These are phyloP conservation scores for Rhizopus sp. DNA, from an alignment of 371 early-diverging fungal genomes.

Conservation along the genomic window DNA sequence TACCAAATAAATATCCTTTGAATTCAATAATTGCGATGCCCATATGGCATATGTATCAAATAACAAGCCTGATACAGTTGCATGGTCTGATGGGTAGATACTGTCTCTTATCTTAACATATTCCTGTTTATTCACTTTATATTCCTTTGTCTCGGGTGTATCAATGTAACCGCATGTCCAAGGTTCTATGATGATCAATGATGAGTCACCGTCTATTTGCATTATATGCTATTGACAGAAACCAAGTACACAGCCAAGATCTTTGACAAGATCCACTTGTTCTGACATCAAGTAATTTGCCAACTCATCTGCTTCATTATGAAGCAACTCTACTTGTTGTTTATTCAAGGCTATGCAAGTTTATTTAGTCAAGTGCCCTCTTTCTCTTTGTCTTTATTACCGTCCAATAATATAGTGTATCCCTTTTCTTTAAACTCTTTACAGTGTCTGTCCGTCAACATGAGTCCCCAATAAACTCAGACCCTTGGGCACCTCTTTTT, in stretches of 20 bases:
- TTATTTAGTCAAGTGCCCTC: not conserved
- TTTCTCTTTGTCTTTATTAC: not conserved
- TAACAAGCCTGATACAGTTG: constrained; percentile 20
- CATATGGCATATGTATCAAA: constrained; percentile 36
- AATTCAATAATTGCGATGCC: constrained; percentile 37
- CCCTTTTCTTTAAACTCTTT: not conserved
- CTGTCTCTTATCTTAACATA: constrained; percentile 36
- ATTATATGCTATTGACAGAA: constrained; percentile 14
- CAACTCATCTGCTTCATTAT: constrained; percentile 52
- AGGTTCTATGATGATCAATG: constrained; percentile 34
- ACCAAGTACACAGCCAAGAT: constrained; percentile 56
- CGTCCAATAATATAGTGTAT: not conserved
- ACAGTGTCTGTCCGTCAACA: not conserved
- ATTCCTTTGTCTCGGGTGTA: constrained; percentile 14
- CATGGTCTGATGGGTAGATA: constrained; percentile 17
- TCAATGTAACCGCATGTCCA: constrained; percentile 53
- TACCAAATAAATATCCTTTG: constrained; percentile 23
- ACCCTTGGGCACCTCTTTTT: not conserved
- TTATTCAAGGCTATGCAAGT: constrained; percentile 22
- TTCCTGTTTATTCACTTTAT: constrained; percentile 21
- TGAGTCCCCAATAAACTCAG: not conserved
- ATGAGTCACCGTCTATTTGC: not conserved
- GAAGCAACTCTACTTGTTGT: constrained; percentile 31
- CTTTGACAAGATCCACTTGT: constrained; percentile 42
- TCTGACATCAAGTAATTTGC: constrained; percentile 50